A percentile compares a stretch with the other conserved stretches of the same genome.
Evolutionary conservation across 2,329 filamentous ascomycete species (phyloP).

Genomic region (Aureobasidium vineae): DNA sequence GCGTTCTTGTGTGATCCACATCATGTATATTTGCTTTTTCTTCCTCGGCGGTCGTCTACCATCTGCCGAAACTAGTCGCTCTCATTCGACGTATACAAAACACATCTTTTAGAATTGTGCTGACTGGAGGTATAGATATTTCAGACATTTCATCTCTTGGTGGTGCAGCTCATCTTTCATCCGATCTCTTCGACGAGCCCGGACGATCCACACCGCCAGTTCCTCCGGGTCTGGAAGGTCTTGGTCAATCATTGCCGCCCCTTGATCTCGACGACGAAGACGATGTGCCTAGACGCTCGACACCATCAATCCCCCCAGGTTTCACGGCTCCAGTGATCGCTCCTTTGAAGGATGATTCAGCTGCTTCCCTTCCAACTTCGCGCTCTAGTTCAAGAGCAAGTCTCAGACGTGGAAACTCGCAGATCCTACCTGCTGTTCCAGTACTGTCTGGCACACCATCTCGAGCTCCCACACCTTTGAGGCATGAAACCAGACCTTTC

Average conservation of each 20-base stretch:
- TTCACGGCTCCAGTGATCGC: constrained; percentile 35
- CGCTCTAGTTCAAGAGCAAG: constrained; percentile 39
- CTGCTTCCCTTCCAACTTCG: constrained; percentile 32
- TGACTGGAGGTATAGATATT: constrained; percentile 25
- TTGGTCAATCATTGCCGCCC: constrained; percentile 25
- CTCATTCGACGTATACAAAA: constrained; percentile 14
- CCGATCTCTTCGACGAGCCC: constrained; percentile 24
- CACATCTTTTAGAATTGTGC: constrained; percentile 8
- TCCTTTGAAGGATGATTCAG: constrained; percentile 6
- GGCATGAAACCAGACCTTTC: constrained; percentile 26
- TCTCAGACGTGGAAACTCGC: constrained; percentile 34
- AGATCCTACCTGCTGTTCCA: constrained; percentile 43
- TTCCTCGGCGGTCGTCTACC: constrained; percentile 18
- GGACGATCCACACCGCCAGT: constrained; percentile 38
- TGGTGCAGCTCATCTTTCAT: constrained; percentile 23
- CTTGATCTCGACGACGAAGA: constrained; percentile 31
- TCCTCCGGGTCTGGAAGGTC: constrained; percentile 36
- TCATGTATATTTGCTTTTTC: constrained; percentile 26
- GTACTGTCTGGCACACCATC: constrained; percentile 43
- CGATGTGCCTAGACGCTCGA: constrained; percentile 38
- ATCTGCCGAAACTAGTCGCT: constrained; percentile 17
- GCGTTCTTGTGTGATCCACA: constrained; percentile 24
- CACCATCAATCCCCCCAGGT: constrained; percentile 49
- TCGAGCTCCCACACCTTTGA: constrained; percentile 36
- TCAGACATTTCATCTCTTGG: constrained; percentile 22